Conservation (phyloP, 352 stramenopile species). For the Detonula confervacea region DNA sequence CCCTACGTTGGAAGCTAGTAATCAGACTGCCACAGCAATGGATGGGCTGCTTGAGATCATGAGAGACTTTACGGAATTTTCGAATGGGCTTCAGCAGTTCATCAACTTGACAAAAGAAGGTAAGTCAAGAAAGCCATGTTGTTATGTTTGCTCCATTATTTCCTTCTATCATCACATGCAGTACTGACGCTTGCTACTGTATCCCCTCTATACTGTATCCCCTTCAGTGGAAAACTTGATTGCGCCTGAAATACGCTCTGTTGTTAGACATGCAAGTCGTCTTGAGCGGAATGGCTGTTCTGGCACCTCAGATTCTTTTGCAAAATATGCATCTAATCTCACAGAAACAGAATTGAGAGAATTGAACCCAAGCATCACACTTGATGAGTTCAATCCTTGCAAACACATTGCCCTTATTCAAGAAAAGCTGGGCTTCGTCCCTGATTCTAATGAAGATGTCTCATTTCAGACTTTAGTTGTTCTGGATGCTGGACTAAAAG, state of each 20-base stretch:
- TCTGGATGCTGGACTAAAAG: too few relatives aligned
- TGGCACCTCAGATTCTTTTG: conserved; percentile 19
- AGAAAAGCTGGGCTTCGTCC: conserved; percentile 11
- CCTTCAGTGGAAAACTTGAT: conserved; percentile 32
- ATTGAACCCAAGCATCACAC: background rate
- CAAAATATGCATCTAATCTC: conserved; percentile 11
- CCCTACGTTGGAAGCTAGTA: conserved; percentile 12
- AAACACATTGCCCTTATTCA: conserved; percentile 35
- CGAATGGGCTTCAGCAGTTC: conserved; percentile 3
- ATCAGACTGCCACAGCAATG: conserved; percentile 4
- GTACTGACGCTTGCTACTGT: too few relatives aligned
- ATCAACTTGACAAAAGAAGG: conserved; percentile 11
- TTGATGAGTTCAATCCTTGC: conserved; percentile 25
- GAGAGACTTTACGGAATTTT: conserved; percentile 14
- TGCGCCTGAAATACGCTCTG: conserved; percentile 1
- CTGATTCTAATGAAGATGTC: conserved; percentile 4
- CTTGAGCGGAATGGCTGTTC: conserved; percentile 12
- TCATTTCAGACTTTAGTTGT: conserved; percentile 25
- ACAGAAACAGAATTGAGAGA: background rate
- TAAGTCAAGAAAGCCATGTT: conserved; percentile 6
- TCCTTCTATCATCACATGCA: conserved; percentile 1
- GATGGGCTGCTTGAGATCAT: conserved; percentile 22
- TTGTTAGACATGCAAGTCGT: conserved; percentile 15
- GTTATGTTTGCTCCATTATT: background rate
- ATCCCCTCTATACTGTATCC: too few relatives aligned